Base-by-base conservation (phyloP, 225 moss, liverwort and hornwort species). In the Climacium dendroides region DNA sequence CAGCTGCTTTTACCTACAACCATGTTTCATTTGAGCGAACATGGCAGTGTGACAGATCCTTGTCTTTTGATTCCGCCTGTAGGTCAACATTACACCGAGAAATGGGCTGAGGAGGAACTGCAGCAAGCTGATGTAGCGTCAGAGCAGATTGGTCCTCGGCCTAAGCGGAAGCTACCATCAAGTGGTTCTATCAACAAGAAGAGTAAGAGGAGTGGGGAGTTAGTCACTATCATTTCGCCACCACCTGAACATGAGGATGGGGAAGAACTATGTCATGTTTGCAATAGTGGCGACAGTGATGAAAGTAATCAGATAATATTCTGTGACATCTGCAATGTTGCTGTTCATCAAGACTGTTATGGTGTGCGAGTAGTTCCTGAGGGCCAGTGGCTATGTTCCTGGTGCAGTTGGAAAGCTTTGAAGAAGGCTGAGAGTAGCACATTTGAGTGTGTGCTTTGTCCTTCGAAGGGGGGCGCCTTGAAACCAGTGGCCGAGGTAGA, bases 301-400 rank as follows among this genome's bases (percentile, higher is more conserved):
- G 93, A 92, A 67, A 88, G 45, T 69, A 95, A 95, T 79, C 91
- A 92, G 85, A 95, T 95, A 58, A 70, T 95, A 25, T 95, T 95
- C 85, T 95, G 95, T 87, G 95, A 95, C 89, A 67, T 87, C 63
- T 95, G 95, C 89, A 92, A 95, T 82, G 95, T 95, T 66, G 95
- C 95, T 83, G 95, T 92, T 45, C 95, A 95, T 87, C 95, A 95
- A 91, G 92, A 92, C 83, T 95, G 95, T 89, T 95, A 95, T 69
- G 95, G 95, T 85, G 90, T 95, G 82, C 93, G 91, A 66, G 52
- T 86, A 80, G 95, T 95, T 73, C 95, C 95, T 19, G 95, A 95
- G 82, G 95, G 95, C 86, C 93, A 93, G 91, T 95, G 95, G 95
- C 90, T 93, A 60, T 95, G 95, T 89, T 91, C 95, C 79, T 91